phyloP scores from a whole-genome alignment of 805 yeast species.

The Millerozyma acaciae region DNA sequence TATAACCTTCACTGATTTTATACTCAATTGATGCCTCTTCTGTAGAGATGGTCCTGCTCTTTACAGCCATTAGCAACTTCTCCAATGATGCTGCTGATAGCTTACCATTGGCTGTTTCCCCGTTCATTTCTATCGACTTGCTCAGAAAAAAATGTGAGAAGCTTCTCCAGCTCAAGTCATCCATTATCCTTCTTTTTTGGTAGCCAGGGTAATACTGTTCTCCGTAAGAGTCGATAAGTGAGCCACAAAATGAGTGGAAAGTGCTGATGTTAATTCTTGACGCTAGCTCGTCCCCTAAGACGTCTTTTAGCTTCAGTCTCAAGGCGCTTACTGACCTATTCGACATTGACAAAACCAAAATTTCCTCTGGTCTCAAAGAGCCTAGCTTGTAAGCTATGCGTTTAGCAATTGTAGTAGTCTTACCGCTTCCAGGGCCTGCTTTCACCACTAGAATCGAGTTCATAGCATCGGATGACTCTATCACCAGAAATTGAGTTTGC shows the following conservation, averaged over 20 bases:
- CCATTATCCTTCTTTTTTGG: constrained; percentile 35
- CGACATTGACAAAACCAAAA: constrained; percentile 63
- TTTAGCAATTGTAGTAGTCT: constrained; percentile 55
- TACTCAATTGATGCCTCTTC: constrained; percentile 21
- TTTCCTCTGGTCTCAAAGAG: constrained; percentile 44
- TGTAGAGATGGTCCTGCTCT: constrained; percentile 17
- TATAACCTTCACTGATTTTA: constrained; percentile 23
- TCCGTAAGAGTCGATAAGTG: constrained; percentile 39
- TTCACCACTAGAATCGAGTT: constrained; percentile 45
- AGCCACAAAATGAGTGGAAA: constrained; percentile 60
- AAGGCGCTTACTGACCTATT: constrained; percentile 60
- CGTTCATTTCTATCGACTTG: constrained; percentile 26
- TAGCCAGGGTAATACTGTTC: constrained; percentile 10
- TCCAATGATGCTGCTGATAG: constrained; percentile 23
- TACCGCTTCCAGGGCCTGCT: constrained; percentile 78
- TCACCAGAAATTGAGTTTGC: no score
- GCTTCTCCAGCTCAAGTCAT: constrained; percentile 51
- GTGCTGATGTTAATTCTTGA: constrained; percentile 45
- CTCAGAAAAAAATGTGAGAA: constrained; percentile 32
- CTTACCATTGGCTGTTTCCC: constrained; percentile 18
- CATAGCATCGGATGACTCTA: constrained; percentile 36
- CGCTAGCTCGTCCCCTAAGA: constrained; percentile 33
- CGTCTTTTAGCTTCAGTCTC: constrained; percentile 24
- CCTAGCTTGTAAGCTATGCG: constrained; percentile 48
- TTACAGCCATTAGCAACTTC: constrained; percentile 18